Percentiles rank a stretch among this genome's conserved stretches.
These are phyloP conservation scores for Clonostachys sp. DNA, from an alignment of 2,329 filamentous ascomycete genomes.

Conservation along the genomic window DNA sequence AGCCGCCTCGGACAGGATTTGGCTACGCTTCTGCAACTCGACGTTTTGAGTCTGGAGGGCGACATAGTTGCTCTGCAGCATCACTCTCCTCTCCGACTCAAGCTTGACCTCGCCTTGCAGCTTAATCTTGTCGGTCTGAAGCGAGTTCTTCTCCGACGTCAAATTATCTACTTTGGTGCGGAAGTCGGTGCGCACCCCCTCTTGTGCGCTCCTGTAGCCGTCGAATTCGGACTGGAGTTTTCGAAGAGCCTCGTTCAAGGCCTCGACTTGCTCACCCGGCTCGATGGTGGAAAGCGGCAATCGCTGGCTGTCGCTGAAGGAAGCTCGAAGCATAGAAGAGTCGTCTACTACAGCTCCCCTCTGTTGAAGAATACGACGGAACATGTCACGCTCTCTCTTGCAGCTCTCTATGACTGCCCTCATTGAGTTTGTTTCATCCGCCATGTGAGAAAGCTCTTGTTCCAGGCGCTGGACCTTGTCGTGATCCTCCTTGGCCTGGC, in stretches of 20 bases:
- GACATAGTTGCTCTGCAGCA: slow-evolving; percentile 82
- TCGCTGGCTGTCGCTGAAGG: slow-evolving; percentile 52
- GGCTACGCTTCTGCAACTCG: slow-evolving; percentile 79
- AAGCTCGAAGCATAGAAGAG: slow-evolving; percentile 67
- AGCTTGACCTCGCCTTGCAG: slow-evolving; percentile 77
- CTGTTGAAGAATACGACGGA: slow-evolving; percentile 87
- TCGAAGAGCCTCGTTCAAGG: slow-evolving; percentile 72
- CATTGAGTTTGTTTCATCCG: slow-evolving; percentile 81
- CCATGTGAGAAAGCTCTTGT: slow-evolving; percentile 67
- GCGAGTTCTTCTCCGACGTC: slow-evolving; percentile 72
- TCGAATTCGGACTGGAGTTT: slow-evolving; percentile 91
- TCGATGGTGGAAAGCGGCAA: slow-evolving; percentile 56
- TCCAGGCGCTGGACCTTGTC: slow-evolving; percentile 71
- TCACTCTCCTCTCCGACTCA: slow-evolving; percentile 79
- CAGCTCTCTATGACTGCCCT: slow-evolving; percentile 85
- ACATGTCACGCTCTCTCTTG: slow-evolving; percentile 94
- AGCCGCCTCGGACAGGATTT: slow-evolving; percentile 72
- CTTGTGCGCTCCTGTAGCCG: slow-evolving; percentile 79
- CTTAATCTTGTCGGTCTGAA: slow-evolving; percentile 79
- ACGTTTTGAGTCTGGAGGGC: slow-evolving; percentile 80
- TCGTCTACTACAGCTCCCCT: slow-evolving; percentile 56
- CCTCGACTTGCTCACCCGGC: slow-evolving; percentile 46
- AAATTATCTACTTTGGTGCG: slow-evolving; percentile 81
- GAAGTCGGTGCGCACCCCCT: slow-evolving; percentile 74
- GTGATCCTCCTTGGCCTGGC: slow-evolving; percentile 58